A percentile compares a stretch with the other conserved stretches of the same genome.
These are phyloP conservation scores for Apiotrichum veenhuisii DNA, from an alignment of 1,284 basidiomycete genomes.

Conservation along the genomic window DNA sequence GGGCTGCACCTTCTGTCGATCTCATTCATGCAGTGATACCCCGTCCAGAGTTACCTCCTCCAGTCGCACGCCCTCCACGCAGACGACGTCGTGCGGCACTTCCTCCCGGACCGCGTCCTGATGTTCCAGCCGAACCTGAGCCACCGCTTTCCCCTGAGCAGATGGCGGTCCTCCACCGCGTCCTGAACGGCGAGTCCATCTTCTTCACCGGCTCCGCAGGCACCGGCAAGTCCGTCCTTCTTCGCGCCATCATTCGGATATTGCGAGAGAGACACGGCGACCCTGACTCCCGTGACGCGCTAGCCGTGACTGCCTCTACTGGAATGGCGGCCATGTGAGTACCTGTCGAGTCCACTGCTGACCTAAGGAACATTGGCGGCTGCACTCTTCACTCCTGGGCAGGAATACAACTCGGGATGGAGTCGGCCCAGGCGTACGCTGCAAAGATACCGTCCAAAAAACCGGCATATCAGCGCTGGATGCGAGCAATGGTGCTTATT, in stretches of 20 bases:
- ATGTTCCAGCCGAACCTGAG: conserved; percentile 40
- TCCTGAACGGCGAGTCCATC: conserved; percentile 63
- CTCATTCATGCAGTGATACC: too few species aligned
- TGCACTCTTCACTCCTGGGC: conserved; percentile 57
- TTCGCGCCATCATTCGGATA: conserved; percentile 72
- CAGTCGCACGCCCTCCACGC: too few species aligned
- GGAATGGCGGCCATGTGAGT: conserved; percentile 49
- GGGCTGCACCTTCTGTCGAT: too few species aligned
- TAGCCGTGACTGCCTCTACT: conserved; percentile 68
- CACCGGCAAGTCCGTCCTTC: conserved; percentile 87
- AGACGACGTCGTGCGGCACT: too few species aligned
- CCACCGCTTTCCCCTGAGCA: conserved; percentile 55
- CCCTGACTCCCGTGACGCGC: conserved; percentile 19
- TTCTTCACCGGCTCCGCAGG: conserved; percentile 98
- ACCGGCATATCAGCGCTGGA: conserved; percentile 55
- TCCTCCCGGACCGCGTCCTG: too few species aligned
- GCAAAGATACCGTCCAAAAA: conserved; percentile 50
- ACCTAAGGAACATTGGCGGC: conserved; percentile 60
- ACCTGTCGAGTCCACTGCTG: background rate
- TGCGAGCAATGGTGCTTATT: conserved; percentile 56
- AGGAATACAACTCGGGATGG: conserved; percentile 55
- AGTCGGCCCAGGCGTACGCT: conserved; percentile 44
- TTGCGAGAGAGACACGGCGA: conserved; percentile 51
- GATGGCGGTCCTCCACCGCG: conserved; percentile 66
- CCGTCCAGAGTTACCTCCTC: too few species aligned